These are phyloP conservation scores for Nemania abortiva DNA, from an alignment of 2,329 filamentous ascomycete genomes.

Conservation along the genomic window DNA sequence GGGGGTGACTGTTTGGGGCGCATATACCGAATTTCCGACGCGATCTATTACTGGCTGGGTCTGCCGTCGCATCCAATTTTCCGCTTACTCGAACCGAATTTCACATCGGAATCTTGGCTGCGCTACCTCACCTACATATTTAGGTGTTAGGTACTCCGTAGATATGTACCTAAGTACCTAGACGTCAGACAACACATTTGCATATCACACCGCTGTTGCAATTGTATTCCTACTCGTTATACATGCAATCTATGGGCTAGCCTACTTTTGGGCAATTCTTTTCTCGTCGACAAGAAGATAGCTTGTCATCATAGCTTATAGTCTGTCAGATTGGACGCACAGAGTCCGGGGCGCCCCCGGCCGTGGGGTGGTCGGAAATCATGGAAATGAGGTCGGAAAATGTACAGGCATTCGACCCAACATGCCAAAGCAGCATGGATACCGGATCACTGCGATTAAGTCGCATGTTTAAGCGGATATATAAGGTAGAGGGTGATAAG, in stretches of 20 bases:
- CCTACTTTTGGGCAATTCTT: neutral
- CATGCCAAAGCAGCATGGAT: neutral
- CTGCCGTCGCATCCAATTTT: too few relatives aligned
- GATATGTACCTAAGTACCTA: neutral
- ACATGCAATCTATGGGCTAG: too few relatives aligned
- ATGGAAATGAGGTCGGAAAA: conserved; percentile 24
- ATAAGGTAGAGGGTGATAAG: conserved; percentile 12
- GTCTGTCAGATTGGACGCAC: neutral
- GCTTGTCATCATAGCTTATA: too few relatives aligned
- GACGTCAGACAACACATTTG: neutral
- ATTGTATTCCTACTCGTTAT: neutral
- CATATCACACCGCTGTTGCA: neutral
- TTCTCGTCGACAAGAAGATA: neutral
- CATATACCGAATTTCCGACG: neutral
- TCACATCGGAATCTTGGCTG: too few relatives aligned
- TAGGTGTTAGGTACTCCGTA: too few relatives aligned
- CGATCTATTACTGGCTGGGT: too few relatives aligned
- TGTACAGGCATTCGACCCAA: neutral
- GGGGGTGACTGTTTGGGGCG: neutral
- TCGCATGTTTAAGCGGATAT: conserved; percentile 4
- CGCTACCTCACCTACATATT: too few relatives aligned
- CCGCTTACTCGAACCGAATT: too few relatives aligned
- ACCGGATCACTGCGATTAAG: neutral
- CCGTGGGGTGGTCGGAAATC: neutral
- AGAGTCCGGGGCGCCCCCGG: neutral